A percentile compares a stretch with the other conserved stretches of the same genome.
Evolutionary conservation across 1,284 basidiomycete species (phyloP).

Genomic region (Leccinum cinnamomeum): DNA sequence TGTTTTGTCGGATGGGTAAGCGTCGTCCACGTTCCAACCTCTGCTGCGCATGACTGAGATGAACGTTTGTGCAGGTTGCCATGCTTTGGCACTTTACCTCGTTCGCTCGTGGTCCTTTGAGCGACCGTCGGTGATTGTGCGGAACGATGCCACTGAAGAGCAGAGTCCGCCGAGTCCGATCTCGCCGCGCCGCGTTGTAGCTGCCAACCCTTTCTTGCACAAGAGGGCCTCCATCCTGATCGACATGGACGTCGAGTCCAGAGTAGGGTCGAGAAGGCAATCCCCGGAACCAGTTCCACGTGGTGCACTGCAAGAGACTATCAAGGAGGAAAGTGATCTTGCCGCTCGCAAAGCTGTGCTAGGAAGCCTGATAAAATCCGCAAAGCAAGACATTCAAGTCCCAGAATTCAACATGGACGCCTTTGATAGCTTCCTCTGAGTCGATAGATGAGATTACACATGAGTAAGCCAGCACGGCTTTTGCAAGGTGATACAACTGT

Average conservation of each 20-base stretch:
- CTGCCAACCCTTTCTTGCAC: slow-evolving; percentile 53
- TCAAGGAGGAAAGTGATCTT: slow-evolving; percentile 55
- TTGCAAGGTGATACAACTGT: slow-evolving; percentile 17
- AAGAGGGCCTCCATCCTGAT: slow-evolving; percentile 76
- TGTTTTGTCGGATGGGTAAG: slow-evolving; percentile 91
- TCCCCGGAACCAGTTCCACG: slow-evolving; percentile 43
- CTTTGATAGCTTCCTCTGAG: slow-evolving; percentile 36
- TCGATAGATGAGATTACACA: slow-evolving; percentile 1
- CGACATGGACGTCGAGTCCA: slow-evolving; percentile 79
- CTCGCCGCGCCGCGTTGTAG: slow-evolving; percentile 48
- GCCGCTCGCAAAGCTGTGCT: slow-evolving; percentile 70
- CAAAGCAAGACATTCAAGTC: slow-evolving; percentile 82
- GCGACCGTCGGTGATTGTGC: slow-evolving; percentile 51
- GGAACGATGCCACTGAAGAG: neutral
- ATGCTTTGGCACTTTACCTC: slow-evolving; percentile 82
- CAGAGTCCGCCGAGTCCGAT: slow-evolving; percentile 42
- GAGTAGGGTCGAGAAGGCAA: slow-evolving; percentile 55
- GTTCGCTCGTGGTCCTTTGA: slow-evolving; percentile 91
- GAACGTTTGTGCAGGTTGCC: slow-evolving; percentile 68
- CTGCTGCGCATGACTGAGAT: slow-evolving; percentile 2
- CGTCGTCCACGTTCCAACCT: slow-evolving; percentile 5
- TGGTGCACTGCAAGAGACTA: slow-evolving; percentile 30
- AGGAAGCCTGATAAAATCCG: slow-evolving; percentile 82
- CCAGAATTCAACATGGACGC: slow-evolving; percentile 84
- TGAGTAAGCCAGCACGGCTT: slow-evolving; percentile 11